Conservation (phyloP, 805 yeast species). For the Lachancea cidri region DNA sequence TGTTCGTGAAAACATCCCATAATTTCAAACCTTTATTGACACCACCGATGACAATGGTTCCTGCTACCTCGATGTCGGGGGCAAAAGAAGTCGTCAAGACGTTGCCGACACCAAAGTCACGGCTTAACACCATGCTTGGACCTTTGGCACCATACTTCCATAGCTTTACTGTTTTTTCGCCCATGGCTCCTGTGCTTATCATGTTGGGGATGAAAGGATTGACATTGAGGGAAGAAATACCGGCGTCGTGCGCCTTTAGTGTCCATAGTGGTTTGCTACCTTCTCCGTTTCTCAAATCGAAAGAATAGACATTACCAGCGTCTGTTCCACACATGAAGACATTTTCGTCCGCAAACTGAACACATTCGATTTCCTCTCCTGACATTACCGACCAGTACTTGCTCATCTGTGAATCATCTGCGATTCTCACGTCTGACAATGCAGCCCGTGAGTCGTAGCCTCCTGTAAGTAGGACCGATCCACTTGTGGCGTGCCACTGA, state of each 20-base stretch:
- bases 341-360: conserved; percentile 60
- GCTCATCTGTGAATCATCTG: conserved; percentile 53
- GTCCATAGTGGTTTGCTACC: conserved; percentile 80
- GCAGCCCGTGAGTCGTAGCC: conserved; percentile 87
- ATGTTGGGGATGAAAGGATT: conserved; percentile 65
- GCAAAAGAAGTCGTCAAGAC: conserved; percentile 81
- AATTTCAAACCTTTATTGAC: conserved; percentile 76
- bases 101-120: conserved; percentile 93
- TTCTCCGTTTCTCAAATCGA: conserved; percentile 64
- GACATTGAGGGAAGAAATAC: conserved; percentile 74
- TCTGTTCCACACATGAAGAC: conserved; percentile 85
- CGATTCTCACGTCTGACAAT: conserved; percentile 78
- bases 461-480: conserved; percentile 74
- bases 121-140: conserved; percentile 84
- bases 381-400: conserved; percentile 56
- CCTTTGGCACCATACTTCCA: conserved; percentile 62
- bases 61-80: conserved; percentile 80
- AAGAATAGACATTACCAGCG: conserved; percentile 81
- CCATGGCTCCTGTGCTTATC: conserved; percentile 84
- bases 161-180: conserved; percentile 77
- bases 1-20: conserved; percentile 88
- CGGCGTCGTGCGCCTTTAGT: conserved; percentile 94
- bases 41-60: conserved; percentile 84
- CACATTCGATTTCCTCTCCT: conserved; percentile 81
- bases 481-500: conserved; percentile 74